Base-by-base conservation (phyloP, 306 rosid species). In the Inga laurina region DNA sequence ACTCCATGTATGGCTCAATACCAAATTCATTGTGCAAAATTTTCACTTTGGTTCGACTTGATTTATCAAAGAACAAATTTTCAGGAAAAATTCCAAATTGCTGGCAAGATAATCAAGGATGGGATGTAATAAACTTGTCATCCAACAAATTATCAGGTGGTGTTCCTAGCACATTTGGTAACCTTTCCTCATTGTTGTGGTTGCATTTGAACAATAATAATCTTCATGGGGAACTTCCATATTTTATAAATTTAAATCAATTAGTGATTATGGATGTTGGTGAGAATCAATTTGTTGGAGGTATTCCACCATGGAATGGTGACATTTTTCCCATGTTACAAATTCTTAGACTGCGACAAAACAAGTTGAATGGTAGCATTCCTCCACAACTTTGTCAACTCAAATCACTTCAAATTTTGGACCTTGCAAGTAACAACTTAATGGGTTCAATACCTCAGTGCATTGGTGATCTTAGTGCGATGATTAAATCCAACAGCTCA, bases 31-130 rank as follows among this genome's bases (percentile, higher is more conserved):
- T 67, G 24, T 67, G 72, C 12, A 7, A 67, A 18, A 67, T 67
- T 18, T 3, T 0, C 13, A 15, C 22, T 27, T 67, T 67, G 46
- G 8, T 0, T 34, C 45, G 61, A 32, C 9, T 85, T 18, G 27
- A 81, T 30, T 64, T 85, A 35, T 81, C 82, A 0, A 11, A 21
- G 7, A 85, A 85, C 34, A 48, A 52, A 34, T 43, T 85, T 11
- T 21, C 70, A 6, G 79, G 84, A 4, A 1, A 34, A 8, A 59
- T 80, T 59, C 75, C 78, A 67, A 5, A 67, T 35, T 67, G 45
- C 4, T 67, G 46, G 72, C 3, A 1, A 3, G 45, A 67, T 67
- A 67, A 67, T 37, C 72, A 67, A 35, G 13, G 1, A 67, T 67
- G 72, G 72, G 72, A 67, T 35, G 46, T 35, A 67, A 67, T 35